Conservation (phyloP, 305 asterid species). For the Solanum hybrid region DNA sequence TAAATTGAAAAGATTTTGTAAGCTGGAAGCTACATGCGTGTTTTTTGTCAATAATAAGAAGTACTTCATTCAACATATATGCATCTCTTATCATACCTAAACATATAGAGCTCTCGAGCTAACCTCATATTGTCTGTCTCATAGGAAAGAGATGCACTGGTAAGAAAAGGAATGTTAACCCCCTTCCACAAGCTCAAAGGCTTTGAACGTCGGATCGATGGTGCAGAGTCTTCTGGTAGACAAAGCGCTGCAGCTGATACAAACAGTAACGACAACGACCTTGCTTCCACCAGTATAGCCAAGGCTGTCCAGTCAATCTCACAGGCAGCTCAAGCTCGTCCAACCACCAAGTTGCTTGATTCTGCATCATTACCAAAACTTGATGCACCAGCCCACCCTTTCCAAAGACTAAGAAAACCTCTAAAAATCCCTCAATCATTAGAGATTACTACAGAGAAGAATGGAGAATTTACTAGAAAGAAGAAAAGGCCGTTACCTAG, state of each 20-base stretch:
- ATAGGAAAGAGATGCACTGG: constrained; percentile 87
- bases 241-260: constrained; percentile 23
- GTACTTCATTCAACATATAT: neutral
- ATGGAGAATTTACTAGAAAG: constrained; percentile 37
- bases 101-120: neutral
- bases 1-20: neutral
- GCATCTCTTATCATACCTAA: neutral
- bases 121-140: neutral
- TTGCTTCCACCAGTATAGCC: constrained; percentile 66
- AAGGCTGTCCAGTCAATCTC: constrained; percentile 61
- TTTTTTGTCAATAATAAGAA: neutral
- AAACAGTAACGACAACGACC: constrained; percentile 22
- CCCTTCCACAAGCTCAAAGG: constrained; percentile 96
- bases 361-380: constrained; percentile 57
- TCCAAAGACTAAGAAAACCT: constrained; percentile 52
- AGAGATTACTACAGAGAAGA: constrained; percentile 36
- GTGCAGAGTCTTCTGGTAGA: constrained; percentile 50
- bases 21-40: constrained; percentile 9
- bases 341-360: constrained; percentile 74
- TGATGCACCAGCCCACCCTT: constrained; percentile 66
- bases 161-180: constrained; percentile 82
- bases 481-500: constrained; percentile 77
- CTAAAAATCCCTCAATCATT: constrained; percentile 43
- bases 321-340: constrained; percentile 77
- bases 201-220: constrained; percentile 81